Conservation (phyloP, 371 early-diverging fungal species). For the Capniomyces stellatus region DNA sequence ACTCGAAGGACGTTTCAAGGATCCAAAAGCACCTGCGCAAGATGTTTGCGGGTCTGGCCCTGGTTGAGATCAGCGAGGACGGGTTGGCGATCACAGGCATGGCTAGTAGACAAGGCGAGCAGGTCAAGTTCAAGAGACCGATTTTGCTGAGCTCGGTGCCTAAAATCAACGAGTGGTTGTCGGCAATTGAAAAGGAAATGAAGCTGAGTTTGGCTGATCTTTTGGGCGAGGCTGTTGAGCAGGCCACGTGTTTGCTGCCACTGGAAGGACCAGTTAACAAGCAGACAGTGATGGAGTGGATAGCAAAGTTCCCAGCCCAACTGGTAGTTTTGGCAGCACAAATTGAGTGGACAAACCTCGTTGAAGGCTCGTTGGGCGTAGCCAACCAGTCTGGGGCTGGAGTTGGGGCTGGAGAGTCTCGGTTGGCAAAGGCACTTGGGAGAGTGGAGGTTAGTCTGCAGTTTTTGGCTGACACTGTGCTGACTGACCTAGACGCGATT, state of each 20-base stretch:
- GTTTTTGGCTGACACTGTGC: slow-evolving; percentile 80
- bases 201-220: slow-evolving; percentile 58
- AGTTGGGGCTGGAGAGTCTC: slow-evolving; percentile 7
- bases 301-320: slow-evolving; percentile 81
- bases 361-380: slow-evolving; percentile 51
- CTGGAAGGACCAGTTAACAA: slow-evolving; percentile 25
- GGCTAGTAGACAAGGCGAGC: slow-evolving; percentile 85
- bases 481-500: slow-evolving; percentile 63
- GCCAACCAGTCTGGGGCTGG: slow-evolving; percentile 3
- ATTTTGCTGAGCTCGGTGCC: slow-evolving; percentile 66
- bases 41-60: slow-evolving; percentile 96
- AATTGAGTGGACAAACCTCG: slow-evolving; percentile 73
- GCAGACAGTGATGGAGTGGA: slow-evolving; percentile 58
- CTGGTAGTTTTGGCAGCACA: slow-evolving; percentile 83
- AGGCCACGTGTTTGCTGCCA: slow-evolving; percentile 6
- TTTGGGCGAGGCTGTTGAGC: slow-evolving; percentile 45
- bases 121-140: slow-evolving; percentile 55
- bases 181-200: slow-evolving; percentile 87
- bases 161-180: slow-evolving; percentile 93
- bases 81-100: slow-evolving; percentile 56
- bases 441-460: slow-evolving; percentile 58
- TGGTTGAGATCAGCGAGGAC: slow-evolving; percentile 63
- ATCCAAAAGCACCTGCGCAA: slow-evolving; percentile 97
- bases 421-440: slow-evolving; percentile 29
- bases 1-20: slow-evolving; percentile 83